Conservation (phyloP, 2,329 filamentous ascomycete genomes). For the Fusarium sp. region DNA sequence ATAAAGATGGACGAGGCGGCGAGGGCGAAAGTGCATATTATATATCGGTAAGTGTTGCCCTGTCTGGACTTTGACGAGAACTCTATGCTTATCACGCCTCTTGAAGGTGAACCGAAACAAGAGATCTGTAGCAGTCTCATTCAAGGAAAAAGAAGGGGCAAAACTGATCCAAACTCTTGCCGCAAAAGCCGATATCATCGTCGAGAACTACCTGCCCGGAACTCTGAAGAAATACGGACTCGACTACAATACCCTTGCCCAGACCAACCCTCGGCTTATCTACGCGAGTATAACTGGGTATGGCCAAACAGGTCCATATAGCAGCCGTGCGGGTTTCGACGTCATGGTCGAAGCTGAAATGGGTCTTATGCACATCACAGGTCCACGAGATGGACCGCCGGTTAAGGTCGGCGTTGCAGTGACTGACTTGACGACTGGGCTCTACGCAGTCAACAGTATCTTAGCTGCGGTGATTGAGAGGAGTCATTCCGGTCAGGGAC, state of each 20-base stretch:
- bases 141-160: slow-evolving; percentile 84
- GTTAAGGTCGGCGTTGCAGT: slow-evolving; percentile 97
- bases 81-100: not conserved
- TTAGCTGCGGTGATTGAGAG: slow-evolving; percentile 87
- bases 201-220: slow-evolving; percentile 95
- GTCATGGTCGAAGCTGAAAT: slow-evolving; percentile 99
- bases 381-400: slow-evolving; percentile 82
- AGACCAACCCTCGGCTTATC: slow-evolving; percentile 84
- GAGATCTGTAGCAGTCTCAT: slow-evolving; percentile 89
- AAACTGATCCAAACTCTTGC: slow-evolving; percentile 86
- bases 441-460: slow-evolving; percentile 93
- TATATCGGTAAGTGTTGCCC: slow-evolving; percentile 67
- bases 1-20: slow-evolving; percentile 68
- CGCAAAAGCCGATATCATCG: slow-evolving; percentile 85
- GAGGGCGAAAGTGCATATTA: slow-evolving; percentile 92
- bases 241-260: slow-evolving; percentile 81
- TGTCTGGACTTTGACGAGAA: accelerated
- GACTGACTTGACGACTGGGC: slow-evolving; percentile 90
- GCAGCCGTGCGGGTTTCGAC: slow-evolving; percentile 88
- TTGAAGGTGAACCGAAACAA: slow-evolving; percentile 92
- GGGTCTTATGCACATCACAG: slow-evolving; percentile 97
- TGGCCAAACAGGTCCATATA: slow-evolving; percentile 91
- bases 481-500: slow-evolving; percentile 77
- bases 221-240: slow-evolving; percentile 91
- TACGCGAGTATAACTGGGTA: slow-evolving; percentile 97